A percentile compares a stretch with the other conserved stretches of the same genome.
These are phyloP conservation scores for Chlorella ohadii DNA, from an alignment of 139 green algal genomes.

Conservation along the genomic window DNA sequence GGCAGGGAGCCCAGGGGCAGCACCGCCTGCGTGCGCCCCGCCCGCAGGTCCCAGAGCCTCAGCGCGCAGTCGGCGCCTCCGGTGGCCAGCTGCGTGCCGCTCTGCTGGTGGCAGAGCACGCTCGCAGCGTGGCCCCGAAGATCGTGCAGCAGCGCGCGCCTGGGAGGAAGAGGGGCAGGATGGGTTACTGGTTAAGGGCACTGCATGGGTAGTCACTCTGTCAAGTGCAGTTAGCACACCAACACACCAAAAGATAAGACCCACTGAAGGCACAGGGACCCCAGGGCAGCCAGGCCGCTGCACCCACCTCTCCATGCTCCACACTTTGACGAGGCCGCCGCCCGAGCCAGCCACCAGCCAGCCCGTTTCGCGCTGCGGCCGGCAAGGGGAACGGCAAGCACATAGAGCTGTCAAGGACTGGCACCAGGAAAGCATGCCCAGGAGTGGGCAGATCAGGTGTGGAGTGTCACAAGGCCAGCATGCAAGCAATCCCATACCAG, in stretches of 20 bases:
- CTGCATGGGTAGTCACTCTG: too few relatives aligned
- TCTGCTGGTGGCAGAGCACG: slow-evolving; percentile 29
- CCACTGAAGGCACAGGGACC: not conserved
- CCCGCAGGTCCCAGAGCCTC: slow-evolving; percentile 20
- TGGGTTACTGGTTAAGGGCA: too few relatives aligned
- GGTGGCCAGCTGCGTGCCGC: not conserved
- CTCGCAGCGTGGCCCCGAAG: not conserved
- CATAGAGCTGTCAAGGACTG: too few relatives aligned
- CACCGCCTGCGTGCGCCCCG: not conserved
- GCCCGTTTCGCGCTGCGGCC: not conserved
- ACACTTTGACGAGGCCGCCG: not conserved
- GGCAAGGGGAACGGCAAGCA: too few relatives aligned
- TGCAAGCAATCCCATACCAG: not conserved
- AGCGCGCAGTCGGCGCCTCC: slow-evolving; percentile 16
- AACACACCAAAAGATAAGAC: not conserved
- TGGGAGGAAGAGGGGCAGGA: not conserved
- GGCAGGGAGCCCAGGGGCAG: slow-evolving; percentile 3
- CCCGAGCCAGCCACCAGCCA: slow-evolving; percentile 27
- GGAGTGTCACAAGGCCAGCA: too few relatives aligned
- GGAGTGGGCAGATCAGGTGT: too few relatives aligned
- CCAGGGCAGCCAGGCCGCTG: not conserved
- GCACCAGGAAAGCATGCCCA: too few relatives aligned
- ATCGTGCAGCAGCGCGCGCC: not conserved
- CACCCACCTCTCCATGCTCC: slow-evolving; percentile 6
- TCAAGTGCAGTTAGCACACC: too few relatives aligned